Evolutionary conservation across 225 moss, liverwort and hornwort genomes (phyloP).

Genomic region (Climacium dendroides): DNA sequence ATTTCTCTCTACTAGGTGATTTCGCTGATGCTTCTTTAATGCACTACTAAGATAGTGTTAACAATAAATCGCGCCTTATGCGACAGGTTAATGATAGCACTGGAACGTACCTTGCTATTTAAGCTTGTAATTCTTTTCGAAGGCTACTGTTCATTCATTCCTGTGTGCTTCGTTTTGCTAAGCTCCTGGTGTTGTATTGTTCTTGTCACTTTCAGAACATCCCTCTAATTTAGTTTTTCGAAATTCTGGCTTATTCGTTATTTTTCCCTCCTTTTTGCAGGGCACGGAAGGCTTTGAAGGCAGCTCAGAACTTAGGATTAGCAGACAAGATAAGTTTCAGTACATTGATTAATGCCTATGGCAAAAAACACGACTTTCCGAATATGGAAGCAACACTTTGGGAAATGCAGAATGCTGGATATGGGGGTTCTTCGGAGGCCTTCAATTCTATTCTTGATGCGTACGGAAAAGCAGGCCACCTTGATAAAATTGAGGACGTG

Average conservation of each 20-base stretch:
- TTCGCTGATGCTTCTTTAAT: not conserved
- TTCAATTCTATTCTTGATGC: constrained; percentile 89
- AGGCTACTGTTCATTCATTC: not conserved
- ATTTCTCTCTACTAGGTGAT: not conserved
- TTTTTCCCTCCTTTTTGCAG: not conserved
- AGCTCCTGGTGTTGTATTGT: not conserved
- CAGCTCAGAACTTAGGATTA: constrained; percentile 67
- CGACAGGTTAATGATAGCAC: not conserved
- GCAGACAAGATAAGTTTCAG: constrained; percentile 81
- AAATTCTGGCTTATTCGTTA: not conserved
- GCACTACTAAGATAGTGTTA: not conserved
- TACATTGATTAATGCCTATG: constrained; percentile 77
- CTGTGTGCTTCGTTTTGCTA: not conserved
- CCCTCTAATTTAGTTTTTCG: not conserved
- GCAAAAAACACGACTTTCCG: constrained; percentile 73
- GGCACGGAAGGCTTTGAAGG: constrained; percentile 51
- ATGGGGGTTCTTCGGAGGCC: constrained; percentile 62
- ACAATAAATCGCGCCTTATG: not conserved
- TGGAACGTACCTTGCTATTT: not conserved
- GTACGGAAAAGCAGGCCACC: constrained; percentile 80
- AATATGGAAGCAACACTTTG: constrained; percentile 83
- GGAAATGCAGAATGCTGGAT: constrained; percentile 86
- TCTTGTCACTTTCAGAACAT: not conserved
- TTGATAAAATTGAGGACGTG: constrained; percentile 73
- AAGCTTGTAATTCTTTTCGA: not conserved